Percentiles rank a stretch among this genome's conserved stretches.
Evolutionary conservation across 495 filamentous ascomycete species (phyloP).

Genomic region (Penicillium roqueforti): DNA sequence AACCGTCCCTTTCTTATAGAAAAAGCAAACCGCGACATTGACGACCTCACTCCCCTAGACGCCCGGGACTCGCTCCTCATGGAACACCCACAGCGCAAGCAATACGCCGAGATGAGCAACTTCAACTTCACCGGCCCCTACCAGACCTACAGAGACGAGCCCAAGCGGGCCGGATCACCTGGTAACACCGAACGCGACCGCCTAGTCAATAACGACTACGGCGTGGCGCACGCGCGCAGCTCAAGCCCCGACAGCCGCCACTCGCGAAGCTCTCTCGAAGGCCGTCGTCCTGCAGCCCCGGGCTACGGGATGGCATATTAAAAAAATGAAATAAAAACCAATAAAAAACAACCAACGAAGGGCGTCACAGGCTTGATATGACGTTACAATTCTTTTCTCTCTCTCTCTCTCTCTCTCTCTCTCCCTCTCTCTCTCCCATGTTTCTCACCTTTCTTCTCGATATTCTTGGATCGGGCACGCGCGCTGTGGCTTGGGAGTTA

Average conservation of each 20-base stretch:
- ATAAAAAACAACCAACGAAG: neutral
- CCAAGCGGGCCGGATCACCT: constrained; percentile 25
- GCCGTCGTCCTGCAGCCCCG: constrained; percentile 37
- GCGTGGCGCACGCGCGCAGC: constrained; percentile 36
- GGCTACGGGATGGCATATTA: constrained; percentile 41
- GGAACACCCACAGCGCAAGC: constrained; percentile 38
- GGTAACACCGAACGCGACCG: constrained; percentile 41
- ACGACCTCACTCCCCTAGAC: constrained; percentile 84
- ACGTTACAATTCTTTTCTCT: constrained; percentile 4
- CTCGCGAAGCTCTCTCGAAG: constrained; percentile 30
- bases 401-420: neutral
- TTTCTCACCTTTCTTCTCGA: constrained; percentile 6
- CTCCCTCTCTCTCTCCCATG: neutral
- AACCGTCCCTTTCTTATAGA: constrained; percentile 43
- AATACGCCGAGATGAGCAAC: constrained; percentile 44
- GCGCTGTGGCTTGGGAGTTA: constrained; percentile 4
- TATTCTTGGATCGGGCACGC: constrained; percentile 8
- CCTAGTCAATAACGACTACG: constrained; percentile 38
- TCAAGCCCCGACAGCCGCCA: constrained; percentile 35
- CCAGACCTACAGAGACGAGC: constrained; percentile 42
- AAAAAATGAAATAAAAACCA: constrained; percentile 6
- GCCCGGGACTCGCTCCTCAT: constrained; percentile 88
- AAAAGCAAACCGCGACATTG: constrained; percentile 75
- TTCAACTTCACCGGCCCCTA: constrained; percentile 47
- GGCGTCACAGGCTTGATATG: constrained; percentile 1